Percentiles rank a stretch among this genome's conserved stretches.
phyloP scores from a whole-genome alignment of 1,139 yeast genomes.

The Hansenula sp. region DNA sequence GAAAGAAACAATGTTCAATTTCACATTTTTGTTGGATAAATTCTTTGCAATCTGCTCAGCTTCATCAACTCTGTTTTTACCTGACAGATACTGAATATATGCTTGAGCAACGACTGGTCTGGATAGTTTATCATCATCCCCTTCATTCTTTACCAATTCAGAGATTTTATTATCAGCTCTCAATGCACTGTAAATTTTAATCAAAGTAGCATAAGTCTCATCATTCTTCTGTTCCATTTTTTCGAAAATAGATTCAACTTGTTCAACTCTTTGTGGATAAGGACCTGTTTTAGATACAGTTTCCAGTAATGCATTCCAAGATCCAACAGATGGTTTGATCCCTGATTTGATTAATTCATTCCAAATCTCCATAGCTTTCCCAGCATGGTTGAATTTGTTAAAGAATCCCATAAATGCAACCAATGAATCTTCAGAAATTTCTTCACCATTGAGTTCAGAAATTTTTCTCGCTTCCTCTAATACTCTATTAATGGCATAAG shows the following conservation, averaged over 20 bases:
- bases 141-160: slow-evolving; percentile 15
- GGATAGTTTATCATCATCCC: slow-evolving; percentile 9
- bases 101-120: slow-evolving; percentile 27
- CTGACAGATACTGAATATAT: slow-evolving; percentile 29
- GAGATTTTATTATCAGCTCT: slow-evolving; percentile 23
- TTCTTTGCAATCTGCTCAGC: slow-evolving; percentile 20
- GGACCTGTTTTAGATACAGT: slow-evolving; percentile 33
- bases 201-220: slow-evolving; percentile 31
- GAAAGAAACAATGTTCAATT: slow-evolving; percentile 32
- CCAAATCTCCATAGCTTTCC: slow-evolving; percentile 36
- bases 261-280: slow-evolving; percentile 25
- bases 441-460: slow-evolving; percentile 12
- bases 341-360: slow-evolving; percentile 30
- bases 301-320: slow-evolving; percentile 44
- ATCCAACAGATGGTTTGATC: slow-evolving; percentile 28
- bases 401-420: slow-evolving; percentile 30
- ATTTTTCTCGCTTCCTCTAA: slow-evolving; percentile 8
- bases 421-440: slow-evolving; percentile 16
- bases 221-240: slow-evolving; percentile 37
- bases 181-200: slow-evolving; percentile 30
- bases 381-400: slow-evolving; percentile 26
- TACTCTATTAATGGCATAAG: slow-evolving; percentile 5
- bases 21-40: no score
- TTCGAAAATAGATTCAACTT: slow-evolving; percentile 34
- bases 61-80: slow-evolving; percentile 20